Percentiles rank a stretch among this genome's conserved stretches.
These are phyloP conservation scores for Geosiphon pyriformis DNA, from an alignment of 192 early-diverging fungal species.

Conservation along the genomic window DNA sequence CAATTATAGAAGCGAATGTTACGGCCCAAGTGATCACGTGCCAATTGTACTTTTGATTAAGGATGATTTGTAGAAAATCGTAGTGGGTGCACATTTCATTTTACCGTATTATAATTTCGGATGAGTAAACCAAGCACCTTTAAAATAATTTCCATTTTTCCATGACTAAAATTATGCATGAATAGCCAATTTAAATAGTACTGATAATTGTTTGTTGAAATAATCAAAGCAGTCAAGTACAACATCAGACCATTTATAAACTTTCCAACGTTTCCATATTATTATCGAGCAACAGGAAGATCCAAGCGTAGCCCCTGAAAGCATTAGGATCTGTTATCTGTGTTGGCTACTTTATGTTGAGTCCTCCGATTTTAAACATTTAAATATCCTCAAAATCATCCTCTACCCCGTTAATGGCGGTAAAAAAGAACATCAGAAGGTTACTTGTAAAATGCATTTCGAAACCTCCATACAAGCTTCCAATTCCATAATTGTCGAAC, in stretches of 20 bases:
- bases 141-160: too few relatives aligned
- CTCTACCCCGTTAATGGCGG: constrained; percentile 51
- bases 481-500: constrained; percentile 50
- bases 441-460: constrained; percentile 58
- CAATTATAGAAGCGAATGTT: constrained; percentile 51
- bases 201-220: too few relatives aligned
- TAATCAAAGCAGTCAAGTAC: too few relatives aligned
- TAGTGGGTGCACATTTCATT: neutral
- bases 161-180: too few relatives aligned
- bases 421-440: constrained; percentile 53
- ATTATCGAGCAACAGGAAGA: too few relatives aligned
- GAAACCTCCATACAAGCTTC: constrained; percentile 67
- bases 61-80: constrained; percentile 21
- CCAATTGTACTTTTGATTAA: constrained; percentile 64
- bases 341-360: too few relatives aligned
- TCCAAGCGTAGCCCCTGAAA: too few relatives aligned
- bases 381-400: constrained; percentile 38
- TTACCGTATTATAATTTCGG: neutral
- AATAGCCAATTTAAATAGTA: too few relatives aligned
- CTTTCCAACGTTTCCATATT: too few relatives aligned
- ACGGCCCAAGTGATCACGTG: constrained; percentile 87
- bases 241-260: too few relatives aligned
- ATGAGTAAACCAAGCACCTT: too few relatives aligned
- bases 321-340: too few relatives aligned
- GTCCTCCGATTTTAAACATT: neutral